A percentile compares a stretch with the other conserved stretches of the same genome.
These are phyloP conservation scores for Artomyces pyxidatus DNA, from an alignment of 768 basidiomycete genomes.

Conservation along the genomic window DNA sequence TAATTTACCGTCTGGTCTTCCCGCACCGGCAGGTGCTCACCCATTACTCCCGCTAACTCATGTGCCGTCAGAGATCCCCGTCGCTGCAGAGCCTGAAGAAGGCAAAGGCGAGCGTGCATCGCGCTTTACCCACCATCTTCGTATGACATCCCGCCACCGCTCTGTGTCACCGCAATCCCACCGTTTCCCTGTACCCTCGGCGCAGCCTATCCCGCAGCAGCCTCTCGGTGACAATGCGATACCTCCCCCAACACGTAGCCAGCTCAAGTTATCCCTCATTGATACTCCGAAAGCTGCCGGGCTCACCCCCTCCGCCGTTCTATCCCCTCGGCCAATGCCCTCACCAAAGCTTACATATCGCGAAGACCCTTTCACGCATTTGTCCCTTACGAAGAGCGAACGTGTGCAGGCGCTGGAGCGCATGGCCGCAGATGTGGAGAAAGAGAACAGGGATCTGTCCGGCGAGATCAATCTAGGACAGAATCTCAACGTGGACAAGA, in stretches of 20 bases:
- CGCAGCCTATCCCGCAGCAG: slow-evolving; percentile 11
- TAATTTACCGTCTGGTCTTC: slow-evolving; percentile 29
- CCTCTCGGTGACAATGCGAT: not conserved
- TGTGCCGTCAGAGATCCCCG: not conserved
- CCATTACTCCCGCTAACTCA: slow-evolving; percentile 23
- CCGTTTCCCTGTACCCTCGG: slow-evolving; percentile 35
- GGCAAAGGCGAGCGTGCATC: slow-evolving; percentile 56
- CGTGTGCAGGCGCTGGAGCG: slow-evolving; percentile 64
- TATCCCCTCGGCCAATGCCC: slow-evolving; percentile 61
- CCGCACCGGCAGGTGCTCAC: slow-evolving; percentile 23
- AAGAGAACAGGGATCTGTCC: slow-evolving; percentile 20
- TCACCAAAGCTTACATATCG: slow-evolving; percentile 57
- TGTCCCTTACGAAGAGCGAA: slow-evolving; percentile 39
- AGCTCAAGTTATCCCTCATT: no score
- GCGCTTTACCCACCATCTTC: slow-evolving; percentile 51
- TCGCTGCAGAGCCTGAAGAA: slow-evolving; percentile 35
- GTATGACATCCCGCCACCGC: slow-evolving; percentile 45
- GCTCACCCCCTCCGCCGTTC: slow-evolving; percentile 24
- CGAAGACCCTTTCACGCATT: slow-evolving; percentile 30
- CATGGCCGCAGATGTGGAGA: slow-evolving; percentile 54
- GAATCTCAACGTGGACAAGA: slow-evolving; percentile 37
- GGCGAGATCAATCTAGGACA: slow-evolving; percentile 4
- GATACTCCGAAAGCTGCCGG: no score
- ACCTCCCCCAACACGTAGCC: slow-evolving; percentile 2
- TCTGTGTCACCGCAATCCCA: slow-evolving; percentile 59